Base-by-base conservation (phyloP, 169 alveolate species). In the Plasmodium ovale region DNA sequence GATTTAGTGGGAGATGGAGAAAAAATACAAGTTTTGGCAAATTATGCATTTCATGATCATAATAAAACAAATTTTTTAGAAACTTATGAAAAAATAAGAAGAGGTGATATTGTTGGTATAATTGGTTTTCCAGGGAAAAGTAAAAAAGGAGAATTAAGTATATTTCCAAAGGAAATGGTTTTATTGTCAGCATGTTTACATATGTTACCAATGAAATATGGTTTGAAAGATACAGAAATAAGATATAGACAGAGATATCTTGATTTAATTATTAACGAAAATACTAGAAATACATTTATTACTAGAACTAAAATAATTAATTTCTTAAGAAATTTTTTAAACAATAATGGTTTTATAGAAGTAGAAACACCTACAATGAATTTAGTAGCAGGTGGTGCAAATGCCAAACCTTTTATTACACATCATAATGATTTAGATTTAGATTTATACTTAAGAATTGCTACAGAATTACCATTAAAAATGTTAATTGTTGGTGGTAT, bases 281-380 rank as follows among this genome's bases (percentile, higher is more conserved):
- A 93, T 14, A 93, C 95, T 16, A 95, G 98, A 88, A 93, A 94
- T 49, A 95, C 95, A 51, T 97, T 99, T 95, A 88, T 96, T 42
- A 97, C 97, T 58, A 93, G 98, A 58, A 87, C 98, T 5, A 92
- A 93, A 73, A 94, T 97, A 29, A 93, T 97, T 42, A 87, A 92
- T 74, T 92, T 74, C 84, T 72, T 97, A 39, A 95, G 99, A 67
- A 89, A 56, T 44, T 94, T 93, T 92, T 94, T 99, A 82, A 97
- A 95, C 73, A 95, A 94, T 51, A 93, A 97, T 31, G 99, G 98
- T 2, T 98, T 98, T 93, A 44, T 97, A 19, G 99, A 99, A 93
- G 99, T 98, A 23, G 99, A 99, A 94, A 99, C 99, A 49, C 99
- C 99, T 23, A 97, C 97, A 97, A 96, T 99, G 98, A 97, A 98